These are phyloP conservation scores for Teratosphaeria pseudoeucalypti DNA, from an alignment of 2,329 filamentous ascomycete species.

Conservation along the genomic window DNA sequence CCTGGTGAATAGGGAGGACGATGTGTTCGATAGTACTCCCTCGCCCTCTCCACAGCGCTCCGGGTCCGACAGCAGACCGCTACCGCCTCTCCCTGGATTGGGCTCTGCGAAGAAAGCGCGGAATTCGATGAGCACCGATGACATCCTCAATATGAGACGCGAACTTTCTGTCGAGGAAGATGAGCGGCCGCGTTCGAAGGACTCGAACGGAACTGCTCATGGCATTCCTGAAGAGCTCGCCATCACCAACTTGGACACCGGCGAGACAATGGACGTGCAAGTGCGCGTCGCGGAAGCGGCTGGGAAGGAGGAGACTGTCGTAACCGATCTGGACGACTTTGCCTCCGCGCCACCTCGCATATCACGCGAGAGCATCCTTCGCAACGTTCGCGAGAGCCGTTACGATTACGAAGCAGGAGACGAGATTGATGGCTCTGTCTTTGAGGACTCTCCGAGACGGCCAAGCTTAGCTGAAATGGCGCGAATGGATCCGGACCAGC, in stretches of 20 bases:
- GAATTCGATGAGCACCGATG: conserved; percentile 59
- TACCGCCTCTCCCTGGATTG: conserved; percentile 63
- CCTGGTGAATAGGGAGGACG: conserved; percentile 46
- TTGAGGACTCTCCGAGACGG: conserved; percentile 31
- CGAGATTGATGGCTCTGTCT: conserved; percentile 23
- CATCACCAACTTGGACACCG: conserved; percentile 20
- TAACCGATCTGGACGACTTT: conserved; percentile 22
- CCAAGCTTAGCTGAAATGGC: conserved; percentile 38
- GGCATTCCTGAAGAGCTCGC: conserved; percentile 31
- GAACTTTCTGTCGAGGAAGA: conserved; percentile 50
- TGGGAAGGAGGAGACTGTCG: not conserved
- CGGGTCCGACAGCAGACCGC: conserved; percentile 67
- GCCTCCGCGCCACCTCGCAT: conserved; percentile 56
- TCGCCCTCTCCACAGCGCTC: conserved; percentile 40
- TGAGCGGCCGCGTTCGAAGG: conserved; percentile 13
- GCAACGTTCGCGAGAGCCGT: conserved; percentile 62
- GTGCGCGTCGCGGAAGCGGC: conserved; percentile 25
- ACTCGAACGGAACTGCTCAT: conserved; percentile 39
- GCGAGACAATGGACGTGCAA: conserved; percentile 13
- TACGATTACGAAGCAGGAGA: conserved; percentile 38
- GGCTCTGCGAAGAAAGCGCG: conserved; percentile 53
- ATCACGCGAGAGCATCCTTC: conserved; percentile 85
- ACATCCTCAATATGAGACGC: conserved; percentile 65
- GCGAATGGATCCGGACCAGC: conserved; percentile 71
- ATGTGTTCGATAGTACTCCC: conserved; percentile 52